Conservation (phyloP, 768 basidiomycete genomes). For the Naematelia encephala region DNA sequence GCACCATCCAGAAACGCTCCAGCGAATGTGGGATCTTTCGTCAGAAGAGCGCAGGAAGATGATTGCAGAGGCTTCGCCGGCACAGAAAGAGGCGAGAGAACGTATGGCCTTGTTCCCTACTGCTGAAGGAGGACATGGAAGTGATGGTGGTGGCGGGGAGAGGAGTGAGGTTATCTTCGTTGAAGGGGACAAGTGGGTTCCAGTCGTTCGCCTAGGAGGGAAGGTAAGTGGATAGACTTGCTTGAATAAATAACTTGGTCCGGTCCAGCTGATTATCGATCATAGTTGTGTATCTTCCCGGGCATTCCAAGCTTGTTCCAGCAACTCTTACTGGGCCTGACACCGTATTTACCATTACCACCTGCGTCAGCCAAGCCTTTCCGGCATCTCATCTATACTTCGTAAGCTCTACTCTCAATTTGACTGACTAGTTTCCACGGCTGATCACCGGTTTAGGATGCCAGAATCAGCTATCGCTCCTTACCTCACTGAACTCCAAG, state of each 20-base stretch:
- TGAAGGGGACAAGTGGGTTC: conserved; percentile 81
- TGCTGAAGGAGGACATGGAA: conserved; percentile 14
- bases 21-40: conserved; percentile 64
- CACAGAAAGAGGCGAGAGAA: conserved; percentile 71
- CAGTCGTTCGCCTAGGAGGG: conserved; percentile 76
- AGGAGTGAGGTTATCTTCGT: conserved; percentile 71
- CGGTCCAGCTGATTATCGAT: conserved; percentile 2
- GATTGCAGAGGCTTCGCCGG: conserved; percentile 62
- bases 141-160: conserved; percentile 53
- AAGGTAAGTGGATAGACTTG: conserved; percentile 53
- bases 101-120: conserved; percentile 87
- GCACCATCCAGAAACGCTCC: conserved; percentile 73
- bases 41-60: conserved; percentile 55
- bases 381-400: conserved; percentile 78
- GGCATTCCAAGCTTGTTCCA: conserved; percentile 84
- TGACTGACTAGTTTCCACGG: too few species aligned
- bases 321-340: conserved; percentile 70
- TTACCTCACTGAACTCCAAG: conserved; percentile 73
- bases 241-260: too few species aligned
- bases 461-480: conserved; percentile 85
- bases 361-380: conserved; percentile 68
- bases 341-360: conserved; percentile 73
- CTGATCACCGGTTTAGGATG: conserved; percentile 56
- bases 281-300: conserved; percentile 75
- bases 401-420: too few species aligned